A percentile compares a stretch with the other conserved stretches of the same genome.
phyloP scores from a whole-genome alignment of 148 eudicot species.

The Amaranthus hypochondriacus region DNA sequence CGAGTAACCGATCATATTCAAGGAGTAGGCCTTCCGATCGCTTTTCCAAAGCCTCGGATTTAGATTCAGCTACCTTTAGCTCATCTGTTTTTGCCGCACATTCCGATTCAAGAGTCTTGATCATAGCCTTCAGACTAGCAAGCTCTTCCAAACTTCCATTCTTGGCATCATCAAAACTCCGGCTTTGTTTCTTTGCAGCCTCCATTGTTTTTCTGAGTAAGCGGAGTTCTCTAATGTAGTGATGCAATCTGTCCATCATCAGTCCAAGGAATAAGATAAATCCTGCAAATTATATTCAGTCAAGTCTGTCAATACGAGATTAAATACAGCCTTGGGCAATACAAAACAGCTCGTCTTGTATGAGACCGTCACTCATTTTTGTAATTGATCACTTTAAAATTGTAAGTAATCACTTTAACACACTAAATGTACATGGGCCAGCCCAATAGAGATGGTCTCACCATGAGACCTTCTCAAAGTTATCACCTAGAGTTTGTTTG shows the following conservation, averaged over 20 bases:
- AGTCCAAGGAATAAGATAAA: slow-evolving; percentile 44
- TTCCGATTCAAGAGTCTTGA: slow-evolving; percentile 39
- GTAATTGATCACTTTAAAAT: too few species aligned
- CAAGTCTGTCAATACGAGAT: slow-evolving; percentile 9
- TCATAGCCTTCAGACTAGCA: slow-evolving; percentile 26
- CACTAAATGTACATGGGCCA: too few species aligned
- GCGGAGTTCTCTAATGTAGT: slow-evolving; percentile 39
- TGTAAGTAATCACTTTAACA: too few species aligned
- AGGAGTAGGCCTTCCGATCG: slow-evolving; percentile 43
- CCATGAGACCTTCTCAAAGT: too few species aligned
- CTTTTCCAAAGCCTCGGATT: slow-evolving; percentile 38
- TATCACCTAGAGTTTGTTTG: too few species aligned
- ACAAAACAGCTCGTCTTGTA: too few species aligned
- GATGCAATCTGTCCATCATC: slow-evolving; percentile 47
- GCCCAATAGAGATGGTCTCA: too few species aligned
- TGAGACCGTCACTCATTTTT: too few species aligned
- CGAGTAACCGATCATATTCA: slow-evolving; percentile 45
- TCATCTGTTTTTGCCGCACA: slow-evolving; percentile 35
- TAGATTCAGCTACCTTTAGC: slow-evolving; percentile 32
- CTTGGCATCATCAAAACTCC: slow-evolving; percentile 37
- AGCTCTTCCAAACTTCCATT: slow-evolving; percentile 24
- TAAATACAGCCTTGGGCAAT: background rate
- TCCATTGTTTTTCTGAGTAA: slow-evolving; percentile 43
- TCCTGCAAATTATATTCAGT: slow-evolving; percentile 29
- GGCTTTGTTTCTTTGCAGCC: slow-evolving; percentile 39